phyloP scores from a whole-genome alignment of 306 rosid species.

The Rubus parviflorus region DNA sequence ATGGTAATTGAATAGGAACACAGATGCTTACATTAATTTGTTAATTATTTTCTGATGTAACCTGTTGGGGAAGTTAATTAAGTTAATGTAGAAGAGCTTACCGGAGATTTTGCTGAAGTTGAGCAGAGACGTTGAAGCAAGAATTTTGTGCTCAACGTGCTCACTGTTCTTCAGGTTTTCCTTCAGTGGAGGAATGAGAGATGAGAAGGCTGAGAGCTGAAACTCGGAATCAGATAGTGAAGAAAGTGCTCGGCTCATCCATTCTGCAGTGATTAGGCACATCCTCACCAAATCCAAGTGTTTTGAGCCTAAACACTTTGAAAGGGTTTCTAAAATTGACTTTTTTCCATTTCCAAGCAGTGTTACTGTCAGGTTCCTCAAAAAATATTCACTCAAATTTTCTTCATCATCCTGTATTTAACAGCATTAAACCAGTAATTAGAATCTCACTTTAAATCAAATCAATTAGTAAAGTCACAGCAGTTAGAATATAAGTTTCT shows the following conservation, averaged over 20 bases:
- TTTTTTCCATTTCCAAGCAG: conserved; percentile 58
- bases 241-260: conserved; percentile 71
- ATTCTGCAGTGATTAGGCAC: conserved; percentile 54
- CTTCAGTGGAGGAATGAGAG: conserved; percentile 49
- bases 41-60: neutral
- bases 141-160: conserved; percentile 53
- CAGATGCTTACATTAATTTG: neutral
- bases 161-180: conserved; percentile 45
- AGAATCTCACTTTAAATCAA: conserved; percentile 5
- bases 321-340: conserved; percentile 53
- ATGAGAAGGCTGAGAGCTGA: conserved; percentile 51
- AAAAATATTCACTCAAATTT: conserved; percentile 45
- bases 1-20: neutral
- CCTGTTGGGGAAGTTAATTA: neutral
- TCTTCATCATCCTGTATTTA: conserved; percentile 52
- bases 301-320: conserved; percentile 51
- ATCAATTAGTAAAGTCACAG: neutral
- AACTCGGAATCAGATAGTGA: conserved; percentile 39
- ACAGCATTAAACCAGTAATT: conserved; percentile 11
- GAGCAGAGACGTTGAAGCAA: conserved; percentile 69
- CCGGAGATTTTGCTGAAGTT: conserved; percentile 81
- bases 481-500: neutral
- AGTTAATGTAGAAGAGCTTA: conserved; percentile 19
- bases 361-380: conserved; percentile 44
- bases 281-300: conserved; percentile 50